Conservation (phyloP, 331 rosid genomes). For the Stylosanthes scabra region DNA sequence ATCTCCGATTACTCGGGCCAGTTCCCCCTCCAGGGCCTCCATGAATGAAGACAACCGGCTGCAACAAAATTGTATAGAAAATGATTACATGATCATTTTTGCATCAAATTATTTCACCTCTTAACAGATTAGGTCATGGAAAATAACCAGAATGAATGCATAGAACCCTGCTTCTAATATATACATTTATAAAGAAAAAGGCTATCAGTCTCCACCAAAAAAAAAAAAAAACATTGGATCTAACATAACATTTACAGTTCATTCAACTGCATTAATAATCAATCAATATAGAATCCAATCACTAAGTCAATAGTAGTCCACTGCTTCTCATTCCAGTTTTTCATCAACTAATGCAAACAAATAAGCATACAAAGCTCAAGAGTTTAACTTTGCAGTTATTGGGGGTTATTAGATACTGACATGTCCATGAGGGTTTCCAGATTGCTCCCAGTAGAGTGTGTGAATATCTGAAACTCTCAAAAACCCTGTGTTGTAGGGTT, state of each 20-base stretch:
- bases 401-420: slow-evolving; percentile 53
- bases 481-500: slow-evolving; percentile 67
- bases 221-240: background rate
- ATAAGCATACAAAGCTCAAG: background rate
- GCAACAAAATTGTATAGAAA: slow-evolving; percentile 46
- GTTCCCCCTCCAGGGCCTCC: slow-evolving; percentile 99
- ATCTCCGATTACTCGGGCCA: slow-evolving; percentile 70
- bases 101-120: background rate
- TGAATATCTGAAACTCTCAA: slow-evolving; percentile 88
- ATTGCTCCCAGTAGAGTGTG: slow-evolving; percentile 89
- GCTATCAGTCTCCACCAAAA: slow-evolving; percentile 5
- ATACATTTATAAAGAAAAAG: background rate
- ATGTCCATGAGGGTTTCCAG: slow-evolving; percentile 87
- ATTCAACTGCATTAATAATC: slow-evolving; percentile 25
- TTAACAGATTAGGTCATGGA: slow-evolving; percentile 7
- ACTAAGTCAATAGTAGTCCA: slow-evolving; percentile 2
- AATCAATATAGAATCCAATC: slow-evolving; percentile 19
- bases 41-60: slow-evolving; percentile 92
- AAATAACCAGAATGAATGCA: background rate
- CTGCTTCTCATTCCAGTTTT: slow-evolving; percentile 21
- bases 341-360: slow-evolving; percentile 21
- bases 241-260: slow-evolving; percentile 7
- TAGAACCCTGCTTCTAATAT: background rate
- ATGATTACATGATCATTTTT: slow-evolving; percentile 11
- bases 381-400: background rate